phyloP scores from a whole-genome alignment of 805 yeast genomes.

The Dipodascopsis uninucleata region DNA sequence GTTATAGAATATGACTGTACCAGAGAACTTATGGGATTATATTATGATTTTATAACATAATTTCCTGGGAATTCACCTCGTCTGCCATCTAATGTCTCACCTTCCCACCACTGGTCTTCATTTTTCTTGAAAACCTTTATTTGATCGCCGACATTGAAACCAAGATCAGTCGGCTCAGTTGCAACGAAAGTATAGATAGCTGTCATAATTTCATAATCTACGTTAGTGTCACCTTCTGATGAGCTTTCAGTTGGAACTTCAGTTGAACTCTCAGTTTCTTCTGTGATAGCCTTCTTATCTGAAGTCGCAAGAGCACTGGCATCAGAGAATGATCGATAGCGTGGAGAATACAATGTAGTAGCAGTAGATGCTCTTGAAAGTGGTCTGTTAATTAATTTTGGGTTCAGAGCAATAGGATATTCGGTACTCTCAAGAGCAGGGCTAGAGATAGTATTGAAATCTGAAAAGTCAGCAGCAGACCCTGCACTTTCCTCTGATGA shows the following conservation, averaged over 20 bases:
- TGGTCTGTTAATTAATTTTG: conserved; percentile 3
- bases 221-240: conserved; percentile 24
- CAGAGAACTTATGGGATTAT: too few relatives aligned
- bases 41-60: too few relatives aligned
- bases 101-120: conserved; percentile 51
- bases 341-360: conserved; percentile 4
- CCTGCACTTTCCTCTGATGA: too few relatives aligned
- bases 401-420: conserved; percentile 1
- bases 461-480: too few relatives aligned
- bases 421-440: too few relatives aligned
- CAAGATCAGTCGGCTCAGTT: conserved; percentile 39
- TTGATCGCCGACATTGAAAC: conserved; percentile 39
- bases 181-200: conserved; percentile 39
- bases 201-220: conserved; percentile 31
- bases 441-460: too few relatives aligned
- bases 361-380: conserved; percentile 8
- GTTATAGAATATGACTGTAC: too few relatives aligned
- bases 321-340: neutral
- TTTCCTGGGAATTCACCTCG: conserved; percentile 48
- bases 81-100: conserved; percentile 40
- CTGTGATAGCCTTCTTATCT: conserved; percentile 3
- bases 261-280: too few relatives aligned
- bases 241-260: too few relatives aligned
- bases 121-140: conserved; percentile 37
- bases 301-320: neutral